phyloP scores from a whole-genome alignment of 306 rosid genomes.

The Elaeagnus macrophylla region DNA sequence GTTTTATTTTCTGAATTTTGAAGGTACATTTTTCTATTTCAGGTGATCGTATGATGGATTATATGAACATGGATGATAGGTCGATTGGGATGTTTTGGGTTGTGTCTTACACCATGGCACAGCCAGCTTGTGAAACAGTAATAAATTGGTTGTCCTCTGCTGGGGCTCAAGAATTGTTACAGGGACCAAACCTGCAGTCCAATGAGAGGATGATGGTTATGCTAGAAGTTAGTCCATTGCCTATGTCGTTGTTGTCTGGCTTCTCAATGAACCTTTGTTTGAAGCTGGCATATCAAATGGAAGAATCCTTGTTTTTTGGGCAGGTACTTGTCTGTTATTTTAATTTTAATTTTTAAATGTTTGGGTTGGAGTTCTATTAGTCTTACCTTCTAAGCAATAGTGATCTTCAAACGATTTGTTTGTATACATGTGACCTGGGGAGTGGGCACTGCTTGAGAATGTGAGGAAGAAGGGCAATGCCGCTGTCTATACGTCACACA shows the following conservation, averaged over 20 bases:
- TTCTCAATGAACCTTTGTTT: slow-evolving; percentile 81
- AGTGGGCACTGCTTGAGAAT: no score
- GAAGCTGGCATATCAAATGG: slow-evolving; percentile 89
- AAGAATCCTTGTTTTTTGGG: slow-evolving; percentile 72
- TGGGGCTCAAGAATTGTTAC: slow-evolving; percentile 50
- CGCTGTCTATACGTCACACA: no score
- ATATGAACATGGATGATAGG: slow-evolving; percentile 96
- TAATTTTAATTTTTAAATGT: background rate
- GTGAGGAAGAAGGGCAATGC: no score
- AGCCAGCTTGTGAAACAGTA: slow-evolving; percentile 92
- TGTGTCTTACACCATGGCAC: slow-evolving; percentile 98
- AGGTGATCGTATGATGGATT: slow-evolving; percentile 93
- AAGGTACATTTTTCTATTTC: slow-evolving; percentile 12
- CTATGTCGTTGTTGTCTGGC: slow-evolving; percentile 88
- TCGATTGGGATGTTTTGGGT: slow-evolving; percentile 99
- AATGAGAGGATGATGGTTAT: slow-evolving; percentile 62
- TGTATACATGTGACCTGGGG: slow-evolving; percentile 2
- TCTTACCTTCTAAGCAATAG: background rate
- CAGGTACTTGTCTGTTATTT: slow-evolving; percentile 36
- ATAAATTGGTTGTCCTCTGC: slow-evolving; percentile 74
- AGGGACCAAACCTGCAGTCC: slow-evolving; percentile 59
- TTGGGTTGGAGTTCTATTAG: background rate
- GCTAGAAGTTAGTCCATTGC: slow-evolving; percentile 91
- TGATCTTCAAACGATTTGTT: no score
- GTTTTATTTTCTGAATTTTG: background rate